Percentiles rank a stretch among this genome's conserved stretches.
These are phyloP conservation scores for Coleophoma cylindrospora DNA, from an alignment of 2,329 filamentous ascomycete genomes.

Conservation along the genomic window DNA sequence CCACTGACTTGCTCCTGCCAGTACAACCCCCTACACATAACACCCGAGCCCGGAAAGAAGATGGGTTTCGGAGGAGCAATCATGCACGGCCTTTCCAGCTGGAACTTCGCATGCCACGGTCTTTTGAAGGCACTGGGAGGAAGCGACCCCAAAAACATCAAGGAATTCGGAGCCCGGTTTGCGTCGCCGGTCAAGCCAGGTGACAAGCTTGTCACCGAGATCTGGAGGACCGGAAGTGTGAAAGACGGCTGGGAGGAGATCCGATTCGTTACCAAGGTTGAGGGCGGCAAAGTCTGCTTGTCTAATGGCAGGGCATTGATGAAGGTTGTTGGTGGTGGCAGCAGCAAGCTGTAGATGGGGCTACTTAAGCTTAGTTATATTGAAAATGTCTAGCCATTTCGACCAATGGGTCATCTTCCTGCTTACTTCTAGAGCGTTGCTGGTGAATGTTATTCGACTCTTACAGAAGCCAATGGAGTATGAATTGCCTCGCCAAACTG, in stretches of 20 bases:
- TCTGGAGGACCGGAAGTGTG: constrained; percentile 70
- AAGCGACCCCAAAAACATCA: constrained; percentile 75
- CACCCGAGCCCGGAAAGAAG: constrained; percentile 75
- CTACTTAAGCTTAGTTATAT: neutral
- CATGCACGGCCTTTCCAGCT: constrained; percentile 84
- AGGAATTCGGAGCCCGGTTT: constrained; percentile 85
- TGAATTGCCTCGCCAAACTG: no score
- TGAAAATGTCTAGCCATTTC: no score
- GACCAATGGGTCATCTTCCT: no score
- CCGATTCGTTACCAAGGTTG: constrained; percentile 72
- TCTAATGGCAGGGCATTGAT: constrained; percentile 83
- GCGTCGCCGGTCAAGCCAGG: constrained; percentile 79
- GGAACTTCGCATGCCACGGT: constrained; percentile 73
- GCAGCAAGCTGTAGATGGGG: constrained; percentile 15
- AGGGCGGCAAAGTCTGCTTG: constrained; percentile 77
- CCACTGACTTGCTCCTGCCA: no score
- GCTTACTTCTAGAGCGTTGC: no score
- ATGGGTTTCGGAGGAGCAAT: constrained; percentile 91
- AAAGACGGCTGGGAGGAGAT: constrained; percentile 75
- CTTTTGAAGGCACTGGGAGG: constrained; percentile 69
- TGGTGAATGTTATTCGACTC: no score
- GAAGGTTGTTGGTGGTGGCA: constrained; percentile 18
- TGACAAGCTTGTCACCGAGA: constrained; percentile 74
- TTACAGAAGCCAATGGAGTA: no score
- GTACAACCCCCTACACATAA: constrained; percentile 89